Base-by-base conservation (phyloP, 2,329 filamentous ascomycete species). In the Hawksworthiomyces lignivorus region DNA sequence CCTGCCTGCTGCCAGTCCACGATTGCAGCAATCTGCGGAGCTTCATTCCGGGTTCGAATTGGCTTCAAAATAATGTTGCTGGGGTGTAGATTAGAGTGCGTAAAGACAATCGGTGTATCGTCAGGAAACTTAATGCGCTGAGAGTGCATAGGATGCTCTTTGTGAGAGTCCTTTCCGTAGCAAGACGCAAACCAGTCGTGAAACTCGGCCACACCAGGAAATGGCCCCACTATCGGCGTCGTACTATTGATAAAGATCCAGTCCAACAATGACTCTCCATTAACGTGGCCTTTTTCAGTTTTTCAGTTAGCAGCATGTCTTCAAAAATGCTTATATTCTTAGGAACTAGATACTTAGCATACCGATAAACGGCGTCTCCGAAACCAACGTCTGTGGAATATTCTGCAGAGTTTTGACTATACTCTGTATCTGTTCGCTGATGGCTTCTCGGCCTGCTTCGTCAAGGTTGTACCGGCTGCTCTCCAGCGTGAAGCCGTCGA, bases 1-100 rank as follows among this genome's bases (percentile, higher is more conserved):
- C 60, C 60, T 6, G 59, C 53, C 48, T 61, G 54, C 40, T 52
- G 46, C 59, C 59, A 63, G 48, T 62, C 57, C 44, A 63, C 35
- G 28, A 62, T 53, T 3, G 51, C 50, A 22, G 54, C 17, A 32
- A 61, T 44, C 1, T 7, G 17, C 2, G 7, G 22, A 4, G 10
- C 5, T 2, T 10, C 28, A 5, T 22, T 19, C n/a, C 22, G 5
- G 15, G 8, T 10, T 21, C 15, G 26, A 1, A 27, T 18, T 6
- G n/a, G 6, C 5, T 15, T 20, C 15, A 41, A 22, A 5, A 45
- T n/a, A 2, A 45, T 8, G 17, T 45, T 45, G 15, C 4, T 12
- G 7, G 5, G 15, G 5, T 14, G 18, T 19, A 45, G 34, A 14
- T 33, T 19, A 7, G 38, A 34, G 20, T 45, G 39, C 5, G 43